Base-by-base conservation (phyloP, 106 monocot genomes). In the Xerophyta viscosa region DNA sequence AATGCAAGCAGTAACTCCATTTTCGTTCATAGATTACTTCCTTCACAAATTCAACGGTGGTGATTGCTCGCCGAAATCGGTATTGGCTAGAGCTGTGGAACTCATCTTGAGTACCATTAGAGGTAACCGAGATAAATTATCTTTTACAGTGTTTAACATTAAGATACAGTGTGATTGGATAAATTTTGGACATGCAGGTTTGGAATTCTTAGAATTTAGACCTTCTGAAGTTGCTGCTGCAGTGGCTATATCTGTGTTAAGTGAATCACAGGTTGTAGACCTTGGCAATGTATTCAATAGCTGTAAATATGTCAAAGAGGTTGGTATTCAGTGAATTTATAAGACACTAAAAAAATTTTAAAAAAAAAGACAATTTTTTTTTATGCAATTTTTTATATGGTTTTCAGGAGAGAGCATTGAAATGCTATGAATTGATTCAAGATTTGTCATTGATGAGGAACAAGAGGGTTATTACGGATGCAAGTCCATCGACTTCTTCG, bases 1-100 rank as follows among this genome's bases (percentile, higher is more conserved):
- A 65, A 85, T 89, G 88, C 84, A 82, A 44, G 75, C 89, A 12
- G 85, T 89, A 29, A 96, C 96, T 8, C 88, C 96, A 4, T 96
- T 88, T 58, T 81, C 96, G 7, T 96, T 75, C 60, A 63, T 88
- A 27, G 96, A 96, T 44, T 89, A 78, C 68, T 96, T 89, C 56
- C 78, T 96, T 46, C 52, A 76, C 62, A 67, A 78, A 49, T 70
- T 85, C 68, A 79, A 55, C 45, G 67, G 46, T 20, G 70, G 67
- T 6, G 53, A 46, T 65, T 50, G 56, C 11, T 76, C 77, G 6
- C 28, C 39, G 7, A 76, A 66, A 63, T 26, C 53, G 1, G 64
- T 48, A 15, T 8, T 82, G 20, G 67, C 67, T 20, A 74, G 56
- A 30, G 72, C 79, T 0, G 43, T 70, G 4, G 75, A 81, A 31